Conservation (phyloP, 257 asterid species). For the Nemophila menziesii region DNA sequence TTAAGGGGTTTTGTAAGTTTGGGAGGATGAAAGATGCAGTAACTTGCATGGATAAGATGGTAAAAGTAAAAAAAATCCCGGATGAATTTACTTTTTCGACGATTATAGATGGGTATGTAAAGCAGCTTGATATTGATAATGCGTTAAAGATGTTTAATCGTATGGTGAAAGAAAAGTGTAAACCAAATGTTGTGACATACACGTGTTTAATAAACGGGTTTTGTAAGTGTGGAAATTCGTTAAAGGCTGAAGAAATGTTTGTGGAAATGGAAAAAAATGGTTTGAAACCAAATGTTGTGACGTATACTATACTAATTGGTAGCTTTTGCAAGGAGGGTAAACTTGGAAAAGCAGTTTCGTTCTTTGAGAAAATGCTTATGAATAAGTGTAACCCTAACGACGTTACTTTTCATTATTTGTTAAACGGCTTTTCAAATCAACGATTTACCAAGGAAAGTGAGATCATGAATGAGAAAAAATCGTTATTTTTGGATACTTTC, state of each 20-base stretch:
- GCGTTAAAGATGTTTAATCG: slow-evolving; percentile 50
- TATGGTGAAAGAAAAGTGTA: slow-evolving; percentile 32
- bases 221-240: slow-evolving; percentile 39
- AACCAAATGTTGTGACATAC: slow-evolving; percentile 53
- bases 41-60: slow-evolving; percentile 44
- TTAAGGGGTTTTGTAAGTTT: slow-evolving; percentile 74
- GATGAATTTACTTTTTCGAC: slow-evolving; percentile 81
- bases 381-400: slow-evolving; percentile 65
- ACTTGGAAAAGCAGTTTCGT: slow-evolving; percentile 45
- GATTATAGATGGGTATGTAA: slow-evolving; percentile 62
- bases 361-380: slow-evolving; percentile 67
- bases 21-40: slow-evolving; percentile 69
- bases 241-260: slow-evolving; percentile 45
- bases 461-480: slow-evolving; percentile 14
- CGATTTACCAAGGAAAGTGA: slow-evolving; percentile 8
- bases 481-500: slow-evolving; percentile 49
- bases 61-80: slow-evolving; percentile 32
- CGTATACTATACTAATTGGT: slow-evolving; percentile 67
- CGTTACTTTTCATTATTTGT: slow-evolving; percentile 63
- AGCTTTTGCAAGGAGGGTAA: slow-evolving; percentile 59
- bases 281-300: slow-evolving; percentile 70
- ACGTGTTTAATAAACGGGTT: slow-evolving; percentile 72
- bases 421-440: slow-evolving; percentile 53
- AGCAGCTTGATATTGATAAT: slow-evolving; percentile 49
- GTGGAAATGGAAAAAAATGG: slow-evolving; percentile 42